phyloP scores from a whole-genome alignment of 2,329 filamentous ascomycete species.

The Calycina marina region DNA sequence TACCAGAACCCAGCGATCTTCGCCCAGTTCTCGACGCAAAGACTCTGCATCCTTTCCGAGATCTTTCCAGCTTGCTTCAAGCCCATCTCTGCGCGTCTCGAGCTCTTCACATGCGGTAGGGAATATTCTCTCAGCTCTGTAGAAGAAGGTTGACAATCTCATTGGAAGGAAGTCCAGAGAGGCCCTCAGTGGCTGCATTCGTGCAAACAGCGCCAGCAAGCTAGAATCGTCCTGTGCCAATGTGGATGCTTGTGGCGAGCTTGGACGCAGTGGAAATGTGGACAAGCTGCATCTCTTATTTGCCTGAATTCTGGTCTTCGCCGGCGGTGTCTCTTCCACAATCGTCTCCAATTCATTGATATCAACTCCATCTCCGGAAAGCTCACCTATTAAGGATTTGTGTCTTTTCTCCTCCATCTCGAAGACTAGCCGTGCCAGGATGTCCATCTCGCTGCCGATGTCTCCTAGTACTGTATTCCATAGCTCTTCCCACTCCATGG shows the following conservation, averaged over 20 bases:
- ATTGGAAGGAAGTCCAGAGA: conserved; percentile 94
- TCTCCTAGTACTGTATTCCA: conserved; percentile 91
- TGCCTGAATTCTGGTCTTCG: conserved; percentile 33
- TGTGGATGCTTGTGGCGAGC: conserved; percentile 40
- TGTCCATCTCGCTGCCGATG: conserved; percentile 78
- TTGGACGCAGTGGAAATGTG: conserved; percentile 48
- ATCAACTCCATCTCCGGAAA: conserved; percentile 51
- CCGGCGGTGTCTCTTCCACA: conserved; percentile 66
- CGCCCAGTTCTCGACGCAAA: conserved; percentile 75
- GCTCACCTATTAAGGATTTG: conserved; percentile 52
- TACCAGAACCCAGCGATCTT: conserved; percentile 91
- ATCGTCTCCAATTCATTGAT: conserved; percentile 87
- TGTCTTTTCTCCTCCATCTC: conserved; percentile 97
- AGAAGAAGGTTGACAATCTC: conserved; percentile 76
- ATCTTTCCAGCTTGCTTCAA: conserved; percentile 79
- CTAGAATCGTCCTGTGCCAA: conserved; percentile 70
- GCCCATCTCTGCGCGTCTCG: conserved; percentile 53
- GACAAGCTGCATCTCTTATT: conserved; percentile 57
- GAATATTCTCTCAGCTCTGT: conserved; percentile 62
- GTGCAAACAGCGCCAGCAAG: conserved; percentile 76
- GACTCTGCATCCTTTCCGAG: conserved; percentile 84
- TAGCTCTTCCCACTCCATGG: conserved; percentile 98
- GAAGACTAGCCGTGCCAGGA: conserved; percentile 68
- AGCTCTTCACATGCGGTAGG: conserved; percentile 86
- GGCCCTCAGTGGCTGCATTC: conserved; percentile 86